phyloP scores from a whole-genome alignment of 2,329 filamentous ascomycete species.

The Exophiala aquamarina region DNA sequence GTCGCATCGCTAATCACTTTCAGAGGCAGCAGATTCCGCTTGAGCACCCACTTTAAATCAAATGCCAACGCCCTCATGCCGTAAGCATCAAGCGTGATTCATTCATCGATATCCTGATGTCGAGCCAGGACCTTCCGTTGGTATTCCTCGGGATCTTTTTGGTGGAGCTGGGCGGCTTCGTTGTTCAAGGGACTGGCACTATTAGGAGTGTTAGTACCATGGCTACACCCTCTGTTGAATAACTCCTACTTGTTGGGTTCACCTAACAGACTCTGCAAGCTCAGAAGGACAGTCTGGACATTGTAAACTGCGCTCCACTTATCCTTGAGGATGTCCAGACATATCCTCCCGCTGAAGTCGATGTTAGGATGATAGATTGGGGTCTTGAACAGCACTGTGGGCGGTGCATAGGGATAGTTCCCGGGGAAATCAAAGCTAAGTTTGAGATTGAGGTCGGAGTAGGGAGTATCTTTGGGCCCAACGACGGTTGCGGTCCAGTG shows the following conservation, averaged over 20 bases:
- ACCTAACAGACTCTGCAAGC: conserved; percentile 89
- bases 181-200: conserved; percentile 94
- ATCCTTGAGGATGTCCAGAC: conserved; percentile 96
- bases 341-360: conserved; percentile 95
- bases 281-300: conserved; percentile 87
- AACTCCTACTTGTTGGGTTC: conserved; percentile 94
- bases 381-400: conserved; percentile 93
- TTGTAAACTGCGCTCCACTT: conserved; percentile 99
- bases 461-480: conserved; percentile 88
- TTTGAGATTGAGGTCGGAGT: conserved; percentile 84
- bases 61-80: conserved; percentile 2
- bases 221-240: background rate
- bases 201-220: conserved; percentile 14
- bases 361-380: conserved; percentile 99
- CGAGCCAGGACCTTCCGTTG: conserved; percentile 69
- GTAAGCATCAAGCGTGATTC: conserved; percentile 3
- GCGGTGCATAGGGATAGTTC: conserved; percentile 90
- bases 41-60: too few relatives aligned
- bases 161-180: conserved; percentile 94
- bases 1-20: too few relatives aligned
- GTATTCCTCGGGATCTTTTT: conserved; percentile 82
- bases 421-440: conserved; percentile 85
- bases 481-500: conserved; percentile 92
- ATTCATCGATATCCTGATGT: conserved; percentile 58
- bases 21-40: too few relatives aligned